A percentile compares a stretch with the other conserved stretches of the same genome.
phyloP scores from a whole-genome alignment of 1,284 basidiomycete genomes.

The Flammula alnicola region DNA sequence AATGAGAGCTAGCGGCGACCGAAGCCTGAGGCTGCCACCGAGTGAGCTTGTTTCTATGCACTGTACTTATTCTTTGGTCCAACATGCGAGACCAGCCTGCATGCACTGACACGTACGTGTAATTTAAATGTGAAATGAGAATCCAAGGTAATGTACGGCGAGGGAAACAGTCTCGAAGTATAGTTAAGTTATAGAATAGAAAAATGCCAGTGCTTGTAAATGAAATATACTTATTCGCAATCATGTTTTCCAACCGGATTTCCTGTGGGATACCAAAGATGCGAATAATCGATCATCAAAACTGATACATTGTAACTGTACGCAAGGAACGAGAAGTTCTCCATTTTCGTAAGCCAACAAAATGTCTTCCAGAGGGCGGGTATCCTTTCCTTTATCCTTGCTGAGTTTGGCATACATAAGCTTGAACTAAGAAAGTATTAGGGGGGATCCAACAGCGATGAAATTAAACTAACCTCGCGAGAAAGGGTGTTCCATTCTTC shows the following conservation, averaged over 20 bases:
- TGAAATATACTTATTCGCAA: neutral
- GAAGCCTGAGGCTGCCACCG: too few relatives aligned
- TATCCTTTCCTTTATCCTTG: slow-evolving; percentile 40
- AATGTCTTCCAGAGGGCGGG: slow-evolving; percentile 35
- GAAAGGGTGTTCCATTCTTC: slow-evolving; percentile 45
- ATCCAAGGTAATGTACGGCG: too few relatives aligned
- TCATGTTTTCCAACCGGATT: slow-evolving; percentile 1
- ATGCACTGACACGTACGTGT: too few relatives aligned
- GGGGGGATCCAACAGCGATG: neutral
- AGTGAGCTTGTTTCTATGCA: too few relatives aligned
- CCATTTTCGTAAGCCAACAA: slow-evolving; percentile 45
- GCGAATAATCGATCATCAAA: slow-evolving; percentile 46
- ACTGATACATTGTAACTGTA: slow-evolving; percentile 46
- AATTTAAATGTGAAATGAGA: too few relatives aligned
- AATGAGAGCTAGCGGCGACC: too few relatives aligned
- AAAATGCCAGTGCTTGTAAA: too few relatives aligned
- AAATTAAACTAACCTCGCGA: slow-evolving; percentile 30
- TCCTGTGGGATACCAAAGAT: slow-evolving; percentile 28
- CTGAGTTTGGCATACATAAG: slow-evolving; percentile 38
- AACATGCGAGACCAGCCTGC: too few relatives aligned
- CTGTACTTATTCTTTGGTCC: too few relatives aligned
- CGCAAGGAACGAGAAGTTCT: slow-evolving; percentile 47
- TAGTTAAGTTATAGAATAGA: neutral
- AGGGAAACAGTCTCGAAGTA: neutral
- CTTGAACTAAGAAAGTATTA: slow-evolving; percentile 33